A percentile compares a stretch with the other conserved stretches of the same genome.
These are phyloP conservation scores for Lasiosphaeria hispida DNA, from an alignment of 495 filamentous ascomycete genomes.

Conservation along the genomic window DNA sequence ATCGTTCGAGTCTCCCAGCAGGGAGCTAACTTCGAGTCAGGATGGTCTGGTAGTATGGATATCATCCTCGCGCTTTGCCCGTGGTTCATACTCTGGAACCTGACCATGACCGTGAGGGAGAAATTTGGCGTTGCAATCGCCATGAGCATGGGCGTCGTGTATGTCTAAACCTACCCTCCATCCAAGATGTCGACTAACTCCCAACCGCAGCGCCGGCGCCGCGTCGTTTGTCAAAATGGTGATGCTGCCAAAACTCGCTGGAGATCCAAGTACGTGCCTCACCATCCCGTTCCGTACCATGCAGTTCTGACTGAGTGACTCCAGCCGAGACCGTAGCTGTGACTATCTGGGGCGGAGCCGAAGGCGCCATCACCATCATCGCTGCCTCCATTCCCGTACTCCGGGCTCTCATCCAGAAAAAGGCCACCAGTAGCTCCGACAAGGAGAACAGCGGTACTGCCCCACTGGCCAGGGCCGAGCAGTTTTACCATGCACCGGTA, in stretches of 20 bases:
- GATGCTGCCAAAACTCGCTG: slow-evolving; percentile 13
- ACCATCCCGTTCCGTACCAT: not conserved
- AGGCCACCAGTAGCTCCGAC: no score
- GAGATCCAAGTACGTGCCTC: slow-evolving; percentile 16
- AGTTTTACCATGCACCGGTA: no score
- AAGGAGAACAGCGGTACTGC: no score
- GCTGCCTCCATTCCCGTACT: slow-evolving; percentile 38
- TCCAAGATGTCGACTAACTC: slow-evolving; percentile 1
- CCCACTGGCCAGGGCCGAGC: no score
- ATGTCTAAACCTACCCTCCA: slow-evolving; percentile 3
- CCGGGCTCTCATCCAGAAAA: slow-evolving; percentile 22
- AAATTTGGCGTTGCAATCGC: slow-evolving; percentile 31
- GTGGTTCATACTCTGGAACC: slow-evolving; percentile 30
- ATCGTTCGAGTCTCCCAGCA: not conserved
- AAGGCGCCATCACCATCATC: slow-evolving; percentile 36
- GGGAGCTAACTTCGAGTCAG: slow-evolving; percentile 2
- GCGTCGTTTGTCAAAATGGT: slow-evolving; percentile 25
- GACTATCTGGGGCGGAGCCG: slow-evolving; percentile 32
- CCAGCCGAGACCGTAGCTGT: slow-evolving; percentile 31
- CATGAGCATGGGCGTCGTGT: slow-evolving; percentile 42
- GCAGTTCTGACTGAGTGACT: not conserved
- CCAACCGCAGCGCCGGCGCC: slow-evolving; percentile 12
- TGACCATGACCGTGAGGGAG: slow-evolving; percentile 30
- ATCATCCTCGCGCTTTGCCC: slow-evolving; percentile 35
- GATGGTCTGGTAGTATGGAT: slow-evolving; percentile 35